These are phyloP conservation scores for Cytospora piceae DNA, from an alignment of 2,329 filamentous ascomycete species.

Conservation along the genomic window DNA sequence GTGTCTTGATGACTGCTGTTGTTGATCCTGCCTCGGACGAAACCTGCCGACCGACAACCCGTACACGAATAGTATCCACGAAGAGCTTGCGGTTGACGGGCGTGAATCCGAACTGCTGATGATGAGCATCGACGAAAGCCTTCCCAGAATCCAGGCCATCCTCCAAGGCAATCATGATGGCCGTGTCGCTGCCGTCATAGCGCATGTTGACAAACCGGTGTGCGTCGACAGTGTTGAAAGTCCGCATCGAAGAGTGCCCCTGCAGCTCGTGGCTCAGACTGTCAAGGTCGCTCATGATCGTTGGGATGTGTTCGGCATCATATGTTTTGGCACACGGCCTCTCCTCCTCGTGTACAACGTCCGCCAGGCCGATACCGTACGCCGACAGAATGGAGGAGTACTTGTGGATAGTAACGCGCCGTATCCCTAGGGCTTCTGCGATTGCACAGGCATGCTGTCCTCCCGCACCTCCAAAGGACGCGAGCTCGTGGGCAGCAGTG, in stretches of 20 bases:
- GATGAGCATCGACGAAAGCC: conserved; percentile 18
- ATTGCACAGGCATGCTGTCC: conserved; percentile 24
- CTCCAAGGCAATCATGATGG: conserved; percentile 37
- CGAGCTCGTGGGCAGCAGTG: conserved; percentile 66
- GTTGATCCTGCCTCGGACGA: background rate
- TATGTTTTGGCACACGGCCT: conserved; percentile 43
- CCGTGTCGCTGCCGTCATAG: conserved; percentile 43
- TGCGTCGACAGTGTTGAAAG: conserved; percentile 4
- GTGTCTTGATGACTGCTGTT: background rate
- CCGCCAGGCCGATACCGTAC: conserved; percentile 23
- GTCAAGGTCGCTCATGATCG: conserved; percentile 6
- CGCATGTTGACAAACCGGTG: conserved; percentile 36
- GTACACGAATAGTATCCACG: conserved; percentile 21
- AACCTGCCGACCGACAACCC: conserved; percentile 11
- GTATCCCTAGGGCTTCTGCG: conserved; percentile 15
- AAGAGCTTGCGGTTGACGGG: conserved; percentile 15
- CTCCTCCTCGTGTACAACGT: conserved; percentile 24
- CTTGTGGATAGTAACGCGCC: conserved; percentile 17
- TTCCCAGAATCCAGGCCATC: background rate
- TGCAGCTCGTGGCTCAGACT: conserved; percentile 22
- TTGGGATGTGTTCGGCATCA: conserved; percentile 36
- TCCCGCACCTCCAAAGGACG: conserved; percentile 46
- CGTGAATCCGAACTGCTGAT: conserved; percentile 22
- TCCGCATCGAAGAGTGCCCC: conserved; percentile 3
- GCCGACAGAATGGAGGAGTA: conserved; percentile 25